Evolutionary conservation across 139 green algal genomes (phyloP).

Genomic region (Chlorella ohadii): DNA sequence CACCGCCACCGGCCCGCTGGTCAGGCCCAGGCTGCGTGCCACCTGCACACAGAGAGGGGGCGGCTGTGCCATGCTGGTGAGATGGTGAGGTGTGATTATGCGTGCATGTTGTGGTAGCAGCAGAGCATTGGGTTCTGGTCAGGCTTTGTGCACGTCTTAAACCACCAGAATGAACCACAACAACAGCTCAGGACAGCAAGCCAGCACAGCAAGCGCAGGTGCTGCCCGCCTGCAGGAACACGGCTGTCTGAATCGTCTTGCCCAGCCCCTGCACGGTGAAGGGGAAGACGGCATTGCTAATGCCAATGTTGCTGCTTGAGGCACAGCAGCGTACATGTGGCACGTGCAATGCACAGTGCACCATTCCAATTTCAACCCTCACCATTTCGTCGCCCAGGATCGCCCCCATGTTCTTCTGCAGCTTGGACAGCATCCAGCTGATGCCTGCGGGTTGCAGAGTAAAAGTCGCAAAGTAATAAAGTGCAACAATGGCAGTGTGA

Average conservation of each 20-base stretch:
- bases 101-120: too few species aligned
- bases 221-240: slow-evolving; percentile 25
- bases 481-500: not conserved
- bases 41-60: not conserved
- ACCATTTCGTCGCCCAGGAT: slow-evolving; percentile 81
- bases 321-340: too few species aligned
- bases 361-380: not conserved
- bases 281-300: too few species aligned
- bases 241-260: slow-evolving; percentile 53
- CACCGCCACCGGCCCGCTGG: slow-evolving; percentile 67
- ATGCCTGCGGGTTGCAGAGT: slow-evolving; percentile 7
- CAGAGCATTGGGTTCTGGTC: too few species aligned
- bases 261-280: slow-evolving; percentile 54
- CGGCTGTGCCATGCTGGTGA: too few species aligned
- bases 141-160: too few species aligned
- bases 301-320: too few species aligned
- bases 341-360: too few species aligned
- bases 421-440: slow-evolving; percentile 59
- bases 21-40: slow-evolving; percentile 2
- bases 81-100: too few species aligned
- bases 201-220: not conserved
- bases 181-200: too few species aligned
- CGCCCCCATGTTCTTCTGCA: slow-evolving; percentile 64
- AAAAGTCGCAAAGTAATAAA: not conserved
- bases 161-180: too few species aligned